phyloP scores from a whole-genome alignment of 2,329 filamentous ascomycete species.

The Alternaria infectoria region DNA sequence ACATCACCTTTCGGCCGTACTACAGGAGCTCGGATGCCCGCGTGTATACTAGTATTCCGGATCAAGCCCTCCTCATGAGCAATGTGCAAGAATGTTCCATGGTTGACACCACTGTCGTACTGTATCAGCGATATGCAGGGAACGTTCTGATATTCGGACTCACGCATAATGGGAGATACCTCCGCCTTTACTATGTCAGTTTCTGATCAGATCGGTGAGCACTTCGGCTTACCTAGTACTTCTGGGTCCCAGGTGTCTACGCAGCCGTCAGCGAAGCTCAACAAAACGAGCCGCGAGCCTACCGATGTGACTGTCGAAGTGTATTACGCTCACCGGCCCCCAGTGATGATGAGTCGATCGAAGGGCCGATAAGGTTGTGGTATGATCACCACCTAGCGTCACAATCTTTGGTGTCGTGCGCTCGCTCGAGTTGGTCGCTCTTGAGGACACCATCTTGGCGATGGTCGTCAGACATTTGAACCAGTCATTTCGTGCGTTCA shows the following conservation, averaged over 20 bases:
- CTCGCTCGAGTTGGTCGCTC: conserved; percentile 53
- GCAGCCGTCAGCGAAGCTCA: neutral
- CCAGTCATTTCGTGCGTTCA: neutral
- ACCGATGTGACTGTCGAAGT: conserved; percentile 62
- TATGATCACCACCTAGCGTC: conserved; percentile 63
- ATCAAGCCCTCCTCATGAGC: conserved; percentile 68
- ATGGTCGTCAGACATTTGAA: neutral
- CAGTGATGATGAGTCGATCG: conserved; percentile 58
- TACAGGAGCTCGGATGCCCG: conserved; percentile 65
- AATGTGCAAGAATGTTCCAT: conserved; percentile 68
- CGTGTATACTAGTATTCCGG: conserved; percentile 65
- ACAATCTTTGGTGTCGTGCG: conserved; percentile 59
- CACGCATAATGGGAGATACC: conserved; percentile 66
- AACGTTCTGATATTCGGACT: conserved; percentile 26
- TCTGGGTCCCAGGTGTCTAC: conserved; percentile 63
- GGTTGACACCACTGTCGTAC: conserved; percentile 57
- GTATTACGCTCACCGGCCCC: conserved; percentile 63
- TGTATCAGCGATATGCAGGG: conserved; percentile 1
- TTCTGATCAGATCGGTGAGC: neutral
- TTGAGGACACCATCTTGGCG: conserved; percentile 53
- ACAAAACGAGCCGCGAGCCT: neutral
- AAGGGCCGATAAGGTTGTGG: conserved; percentile 61
- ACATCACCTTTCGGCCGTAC: conserved; percentile 58
- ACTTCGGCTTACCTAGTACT: conserved; percentile 53
- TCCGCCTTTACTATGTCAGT: conserved; percentile 51